phyloP scores from a whole-genome alignment of 257 asterid genomes.

The Knoxia roxburghii region DNA sequence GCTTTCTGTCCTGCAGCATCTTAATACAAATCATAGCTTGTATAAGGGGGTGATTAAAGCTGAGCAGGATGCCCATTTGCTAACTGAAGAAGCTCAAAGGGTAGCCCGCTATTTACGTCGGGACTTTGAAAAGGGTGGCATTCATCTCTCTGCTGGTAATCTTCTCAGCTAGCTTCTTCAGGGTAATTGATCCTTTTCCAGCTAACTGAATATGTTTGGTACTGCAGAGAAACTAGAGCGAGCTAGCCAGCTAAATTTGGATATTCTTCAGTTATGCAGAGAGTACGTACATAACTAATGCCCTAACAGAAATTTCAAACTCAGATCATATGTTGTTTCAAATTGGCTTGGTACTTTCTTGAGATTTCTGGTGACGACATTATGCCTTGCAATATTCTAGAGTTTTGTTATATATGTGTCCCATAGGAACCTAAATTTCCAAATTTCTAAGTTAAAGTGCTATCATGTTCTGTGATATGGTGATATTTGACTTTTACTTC shows the following conservation, averaged over 20 bases:
- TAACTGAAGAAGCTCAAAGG: conserved; percentile 71
- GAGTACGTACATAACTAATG: conserved; percentile 48
- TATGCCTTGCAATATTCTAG: not conserved
- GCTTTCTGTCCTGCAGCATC: conserved; percentile 48
- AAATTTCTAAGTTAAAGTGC: not conserved
- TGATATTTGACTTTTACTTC: conserved; percentile 1
- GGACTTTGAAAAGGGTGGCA: conserved; percentile 97
- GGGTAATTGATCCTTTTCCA: conserved; percentile 4
- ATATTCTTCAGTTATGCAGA: conserved; percentile 77
- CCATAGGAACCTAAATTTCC: not conserved
- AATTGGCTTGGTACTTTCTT: not conserved
- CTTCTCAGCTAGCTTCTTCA: conserved; percentile 16
- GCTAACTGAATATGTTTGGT: conserved; percentile 18
- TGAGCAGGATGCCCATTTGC: conserved; percentile 61
- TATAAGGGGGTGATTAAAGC: conserved; percentile 74
- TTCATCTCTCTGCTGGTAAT: conserved; percentile 78
- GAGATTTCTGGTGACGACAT: not conserved
- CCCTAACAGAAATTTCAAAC: not conserved
- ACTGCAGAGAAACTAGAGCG: conserved; percentile 69
- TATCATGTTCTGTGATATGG: not conserved
- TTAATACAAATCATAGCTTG: conserved; percentile 69
- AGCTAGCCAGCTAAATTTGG: conserved; percentile 56
- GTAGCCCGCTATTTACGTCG: conserved; percentile 64
- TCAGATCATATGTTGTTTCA: not conserved
- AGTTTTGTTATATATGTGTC: not conserved